A percentile compares a stretch with the other conserved stretches of the same genome.
Evolutionary conservation across 2,329 filamentous ascomycete species (phyloP).

Genomic region (Nigrospora sphaerica): DNA sequence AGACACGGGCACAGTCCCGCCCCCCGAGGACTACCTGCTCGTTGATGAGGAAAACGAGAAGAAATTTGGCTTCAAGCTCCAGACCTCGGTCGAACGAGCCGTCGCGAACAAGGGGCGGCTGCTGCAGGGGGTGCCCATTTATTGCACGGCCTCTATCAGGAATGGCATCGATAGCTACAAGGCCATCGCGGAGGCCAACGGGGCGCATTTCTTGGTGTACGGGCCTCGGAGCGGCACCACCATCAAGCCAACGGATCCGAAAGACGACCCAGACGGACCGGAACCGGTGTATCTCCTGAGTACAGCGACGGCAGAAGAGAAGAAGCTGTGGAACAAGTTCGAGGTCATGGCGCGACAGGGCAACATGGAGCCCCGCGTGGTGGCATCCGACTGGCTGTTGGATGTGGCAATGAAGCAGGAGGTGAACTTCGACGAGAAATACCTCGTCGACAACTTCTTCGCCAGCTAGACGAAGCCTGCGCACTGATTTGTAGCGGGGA

Average conservation of each 20-base stretch:
- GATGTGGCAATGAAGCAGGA: conserved; percentile 85
- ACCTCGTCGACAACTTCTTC: conserved; percentile 43
- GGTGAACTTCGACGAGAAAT: conserved; percentile 59
- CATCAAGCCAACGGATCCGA: conserved; percentile 54
- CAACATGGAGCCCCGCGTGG: conserved; percentile 74
- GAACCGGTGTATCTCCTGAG: conserved; percentile 81
- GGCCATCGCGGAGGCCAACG: conserved; percentile 81
- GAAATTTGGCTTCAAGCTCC: conserved; percentile 61
- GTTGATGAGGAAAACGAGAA: conserved; percentile 68
- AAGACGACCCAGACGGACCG: conserved; percentile 48
- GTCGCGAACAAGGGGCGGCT: conserved; percentile 70
- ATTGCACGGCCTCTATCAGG: conserved; percentile 72
- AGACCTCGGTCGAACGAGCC: conserved; percentile 62
- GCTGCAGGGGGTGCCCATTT: conserved; percentile 69
- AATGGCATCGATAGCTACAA: conserved; percentile 82
- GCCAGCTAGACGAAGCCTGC: conserved; percentile 1
- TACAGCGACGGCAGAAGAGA: conserved; percentile 59
- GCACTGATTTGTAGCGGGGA: no score
- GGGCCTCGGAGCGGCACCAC: conserved; percentile 63
- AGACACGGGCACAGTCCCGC: conserved; percentile 56
- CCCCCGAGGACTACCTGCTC: conserved; percentile 60
- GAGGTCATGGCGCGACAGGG: conserved; percentile 69
- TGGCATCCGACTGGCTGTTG: conserved; percentile 82
- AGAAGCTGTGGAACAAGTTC: conserved; percentile 73
- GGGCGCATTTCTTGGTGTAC: conserved; percentile 74